A percentile compares a stretch with the other conserved stretches of the same genome.
These are phyloP conservation scores for Bruguiera gymnorhiza DNA, from an alignment of 345 rosid genomes.

Conservation along the genomic window DNA sequence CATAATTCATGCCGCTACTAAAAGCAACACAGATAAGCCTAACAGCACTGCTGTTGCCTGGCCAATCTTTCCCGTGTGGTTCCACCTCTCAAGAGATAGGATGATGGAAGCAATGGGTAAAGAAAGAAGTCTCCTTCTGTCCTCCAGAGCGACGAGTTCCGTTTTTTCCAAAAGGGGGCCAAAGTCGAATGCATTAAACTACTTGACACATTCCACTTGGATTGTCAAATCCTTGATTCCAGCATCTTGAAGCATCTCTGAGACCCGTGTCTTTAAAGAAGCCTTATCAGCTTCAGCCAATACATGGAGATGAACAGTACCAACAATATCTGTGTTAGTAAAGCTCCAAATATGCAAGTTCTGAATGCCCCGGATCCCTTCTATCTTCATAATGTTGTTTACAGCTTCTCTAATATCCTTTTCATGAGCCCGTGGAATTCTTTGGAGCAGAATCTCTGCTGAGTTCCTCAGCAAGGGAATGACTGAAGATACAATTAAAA, in stretches of 20 bases:
- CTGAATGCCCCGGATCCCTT: constrained; percentile 63
- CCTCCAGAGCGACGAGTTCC: too few relatives aligned
- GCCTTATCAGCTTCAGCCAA: constrained; percentile 56
- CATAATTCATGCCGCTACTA: too few relatives aligned
- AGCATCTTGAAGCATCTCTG: constrained; percentile 57
- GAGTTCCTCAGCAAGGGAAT: constrained; percentile 89
- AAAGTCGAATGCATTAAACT: constrained; percentile 1
- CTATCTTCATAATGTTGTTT: constrained; percentile 45
- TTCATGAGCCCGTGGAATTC: constrained; percentile 80
- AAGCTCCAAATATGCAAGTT: constrained; percentile 87
- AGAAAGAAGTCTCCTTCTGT: too few relatives aligned
- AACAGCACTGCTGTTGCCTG: too few relatives aligned
- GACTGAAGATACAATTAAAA: constrained; percentile 80
- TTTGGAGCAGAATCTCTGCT: constrained; percentile 79
- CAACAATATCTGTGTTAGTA: constrained; percentile 76
- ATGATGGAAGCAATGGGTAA: too few relatives aligned
- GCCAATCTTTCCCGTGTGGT: too few relatives aligned
- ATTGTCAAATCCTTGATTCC: constrained; percentile 85
- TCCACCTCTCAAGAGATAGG: too few relatives aligned
- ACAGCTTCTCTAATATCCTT: constrained; percentile 52
- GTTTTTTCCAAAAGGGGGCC: not conserved
- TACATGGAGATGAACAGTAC: constrained; percentile 71
- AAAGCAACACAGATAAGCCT: too few relatives aligned
- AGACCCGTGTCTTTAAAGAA: constrained; percentile 52
- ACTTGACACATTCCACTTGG: constrained; percentile 59